phyloP scores from a whole-genome alignment of 805 yeast genomes.

The Teunomyces aglyptinius region DNA sequence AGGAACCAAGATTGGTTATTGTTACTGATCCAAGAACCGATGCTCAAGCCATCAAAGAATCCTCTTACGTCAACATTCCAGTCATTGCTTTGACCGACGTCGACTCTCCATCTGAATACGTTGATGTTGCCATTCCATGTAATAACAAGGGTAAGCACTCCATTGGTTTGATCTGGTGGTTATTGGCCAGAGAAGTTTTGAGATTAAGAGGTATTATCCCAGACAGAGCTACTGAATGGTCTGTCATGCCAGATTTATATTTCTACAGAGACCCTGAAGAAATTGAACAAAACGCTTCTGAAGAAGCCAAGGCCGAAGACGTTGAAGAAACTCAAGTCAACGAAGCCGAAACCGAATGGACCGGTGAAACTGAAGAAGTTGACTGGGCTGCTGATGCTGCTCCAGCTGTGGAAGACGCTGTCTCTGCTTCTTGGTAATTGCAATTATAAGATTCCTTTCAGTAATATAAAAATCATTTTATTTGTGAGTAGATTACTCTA shows the following conservation, averaged over 20 bases:
- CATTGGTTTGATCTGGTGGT: conserved; percentile 99
- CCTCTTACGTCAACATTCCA: conserved; percentile 99
- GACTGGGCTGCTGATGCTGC: conserved; percentile 65
- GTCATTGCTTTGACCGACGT: conserved; percentile 98
- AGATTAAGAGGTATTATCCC: conserved; percentile 98
- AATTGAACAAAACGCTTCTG: conserved; percentile 75
- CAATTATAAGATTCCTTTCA: conserved; percentile 5
- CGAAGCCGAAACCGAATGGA: conserved; percentile 57
- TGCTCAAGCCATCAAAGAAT: conserved; percentile 99
- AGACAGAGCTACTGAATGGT: conserved; percentile 96
- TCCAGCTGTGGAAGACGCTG: conserved; percentile 74
- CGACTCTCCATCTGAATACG: conserved; percentile 98
- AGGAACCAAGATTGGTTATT: conserved; percentile 99
- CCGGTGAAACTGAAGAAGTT: conserved; percentile 57
- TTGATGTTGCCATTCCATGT: conserved; percentile 99
- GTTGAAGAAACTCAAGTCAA: conserved; percentile 59
- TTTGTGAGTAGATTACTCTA: conserved; percentile 3
- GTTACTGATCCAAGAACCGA: conserved; percentile 99
- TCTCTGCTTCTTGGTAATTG: conserved; percentile 49
- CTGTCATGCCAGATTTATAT: conserved; percentile 99
- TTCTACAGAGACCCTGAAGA: conserved; percentile 99
- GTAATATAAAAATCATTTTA: conserved; percentile 1
- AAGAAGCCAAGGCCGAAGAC: conserved; percentile 53
- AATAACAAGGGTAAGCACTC: conserved; percentile 99
- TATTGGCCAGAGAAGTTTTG: conserved; percentile 97